phyloP scores from a whole-genome alignment of 2,329 filamentous ascomycete species.

The Colletotrichum chlorophyti region DNA sequence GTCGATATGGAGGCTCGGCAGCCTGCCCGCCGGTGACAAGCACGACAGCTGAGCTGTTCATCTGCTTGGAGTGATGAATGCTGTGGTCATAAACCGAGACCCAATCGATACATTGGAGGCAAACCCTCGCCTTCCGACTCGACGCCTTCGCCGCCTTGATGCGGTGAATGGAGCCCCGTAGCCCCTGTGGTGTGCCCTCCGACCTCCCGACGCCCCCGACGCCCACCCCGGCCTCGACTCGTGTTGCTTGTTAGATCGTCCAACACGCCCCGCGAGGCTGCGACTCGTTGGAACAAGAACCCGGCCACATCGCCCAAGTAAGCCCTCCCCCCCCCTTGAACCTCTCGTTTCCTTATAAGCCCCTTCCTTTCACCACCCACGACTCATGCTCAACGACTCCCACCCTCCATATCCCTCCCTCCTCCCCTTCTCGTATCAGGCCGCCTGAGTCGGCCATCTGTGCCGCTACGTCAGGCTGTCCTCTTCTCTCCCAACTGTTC shows the following conservation, averaged over 20 bases:
- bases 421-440: neutral
- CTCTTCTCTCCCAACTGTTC: neutral
- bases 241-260: slow-evolving; percentile 2
- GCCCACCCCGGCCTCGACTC: slow-evolving; percentile 11
- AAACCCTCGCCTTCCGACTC: slow-evolving; percentile 4
- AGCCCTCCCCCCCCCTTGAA: neutral
- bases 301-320: neutral
- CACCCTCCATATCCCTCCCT: slow-evolving; percentile 4
- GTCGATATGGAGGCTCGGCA: no score
- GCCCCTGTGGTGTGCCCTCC: neutral
- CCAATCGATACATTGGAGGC: neutral
- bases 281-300: neutral
- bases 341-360: slow-evolving; percentile 10
- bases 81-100: no score
- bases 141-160: slow-evolving; percentile 14
- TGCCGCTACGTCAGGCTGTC: neutral
- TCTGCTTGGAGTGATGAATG: no score
- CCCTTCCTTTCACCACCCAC: neutral
- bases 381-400: slow-evolving; percentile 4
- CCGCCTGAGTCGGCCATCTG: slow-evolving; percentile 15
- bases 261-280: slow-evolving; percentile 17
- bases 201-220: neutral
- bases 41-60: neutral
- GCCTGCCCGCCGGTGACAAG: neutral
- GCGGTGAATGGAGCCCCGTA: slow-evolving; percentile 4